These are phyloP conservation scores for Gracilaria gracilis DNA, from an alignment of 23 red algal genomes.

Conservation along the genomic window DNA sequence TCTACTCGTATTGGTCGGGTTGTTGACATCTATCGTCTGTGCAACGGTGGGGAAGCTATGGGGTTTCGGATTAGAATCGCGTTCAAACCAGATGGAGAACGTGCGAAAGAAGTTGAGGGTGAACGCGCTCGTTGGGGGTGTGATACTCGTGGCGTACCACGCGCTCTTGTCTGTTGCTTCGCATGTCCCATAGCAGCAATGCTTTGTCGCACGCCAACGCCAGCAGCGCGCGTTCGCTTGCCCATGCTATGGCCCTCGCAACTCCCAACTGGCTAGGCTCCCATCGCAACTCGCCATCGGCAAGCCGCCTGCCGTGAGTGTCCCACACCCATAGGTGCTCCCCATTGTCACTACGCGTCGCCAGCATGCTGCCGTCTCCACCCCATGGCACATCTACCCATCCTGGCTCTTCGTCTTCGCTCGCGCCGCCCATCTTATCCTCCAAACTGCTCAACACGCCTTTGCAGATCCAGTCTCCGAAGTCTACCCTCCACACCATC, in stretches of 20 bases:
- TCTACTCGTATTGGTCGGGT: conserved; percentile 42
- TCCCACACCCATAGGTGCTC: conserved; percentile 2
- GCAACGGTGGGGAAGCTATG: conserved; percentile 24
- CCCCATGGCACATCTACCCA: not conserved
- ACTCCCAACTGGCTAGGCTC: not conserved
- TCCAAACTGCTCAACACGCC: too few species aligned
- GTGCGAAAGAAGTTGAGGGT: too few species aligned
- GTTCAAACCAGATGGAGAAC: too few species aligned
- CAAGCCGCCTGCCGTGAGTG: not conserved
- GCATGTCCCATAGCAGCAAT: not conserved
- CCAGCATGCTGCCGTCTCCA: not conserved
- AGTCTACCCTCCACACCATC: too few species aligned
- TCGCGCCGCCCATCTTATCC: too few species aligned
- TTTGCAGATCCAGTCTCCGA: too few species aligned
- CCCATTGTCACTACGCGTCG: conserved; percentile 15
- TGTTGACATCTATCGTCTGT: conserved; percentile 30
- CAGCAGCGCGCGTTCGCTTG: not conserved
- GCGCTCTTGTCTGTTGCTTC: too few species aligned
- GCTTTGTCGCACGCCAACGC: not conserved
- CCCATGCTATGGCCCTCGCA: not conserved
- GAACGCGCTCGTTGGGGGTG: too few species aligned
- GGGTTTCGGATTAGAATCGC: too few species aligned
- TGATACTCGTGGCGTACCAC: too few species aligned
- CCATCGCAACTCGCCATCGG: not conserved
- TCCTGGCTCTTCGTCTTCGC: too few species aligned